Base-by-base conservation (phyloP, 1,284 basidiomycete species). In the Pulchroboletus neoregius region DNA sequence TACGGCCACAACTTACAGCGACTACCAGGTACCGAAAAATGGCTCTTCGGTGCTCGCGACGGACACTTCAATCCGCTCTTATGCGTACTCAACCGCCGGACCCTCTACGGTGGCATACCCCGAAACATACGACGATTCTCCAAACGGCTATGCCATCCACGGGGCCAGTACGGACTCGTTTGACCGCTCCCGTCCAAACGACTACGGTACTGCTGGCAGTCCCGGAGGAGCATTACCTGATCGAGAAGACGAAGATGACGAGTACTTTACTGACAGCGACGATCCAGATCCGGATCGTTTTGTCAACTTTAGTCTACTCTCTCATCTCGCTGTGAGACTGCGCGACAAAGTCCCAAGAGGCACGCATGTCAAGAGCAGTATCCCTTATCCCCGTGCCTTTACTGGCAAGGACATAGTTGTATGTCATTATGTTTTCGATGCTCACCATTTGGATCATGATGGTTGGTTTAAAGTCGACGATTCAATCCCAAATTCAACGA, bases 381-480 rank as follows among this genome's bases (percentile, higher is more conserved):
- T 94, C 37, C 86, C 89, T 0, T 94, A 93, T 65, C 84, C 84
- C 2, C 74, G 80, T 10, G 87, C 90, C 10, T 96, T 96, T 60
- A 96, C 93, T 1, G 94, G 93, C 6, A 88, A 87, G 55, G 92
- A 95, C 61, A 84, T 94, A 42, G 91, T 97, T 49, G 90, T 94
- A 69, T 61, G 91, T 78, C 31, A n/a, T 34, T 12, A 23, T 26
- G 7, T 46, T 34, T 8, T 41, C 22, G 9, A 15, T 39, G 20
- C 39, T 39, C 24, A 5, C 36, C 15, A 15, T 34, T 43, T 11
- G 16, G 32, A 32, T 46, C 3, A n/a, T 40, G 15, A 61, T 15
- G 41, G 27, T 39, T 13, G 22, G 32, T 34, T 44, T 30, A 27
- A 43, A 91, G 85, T 87, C 85, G 2, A 89, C 90, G 0, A 89